These are phyloP conservation scores for Melampsora allii-populina DNA, from an alignment of 1,284 basidiomycete species.

Conservation along the genomic window DNA sequence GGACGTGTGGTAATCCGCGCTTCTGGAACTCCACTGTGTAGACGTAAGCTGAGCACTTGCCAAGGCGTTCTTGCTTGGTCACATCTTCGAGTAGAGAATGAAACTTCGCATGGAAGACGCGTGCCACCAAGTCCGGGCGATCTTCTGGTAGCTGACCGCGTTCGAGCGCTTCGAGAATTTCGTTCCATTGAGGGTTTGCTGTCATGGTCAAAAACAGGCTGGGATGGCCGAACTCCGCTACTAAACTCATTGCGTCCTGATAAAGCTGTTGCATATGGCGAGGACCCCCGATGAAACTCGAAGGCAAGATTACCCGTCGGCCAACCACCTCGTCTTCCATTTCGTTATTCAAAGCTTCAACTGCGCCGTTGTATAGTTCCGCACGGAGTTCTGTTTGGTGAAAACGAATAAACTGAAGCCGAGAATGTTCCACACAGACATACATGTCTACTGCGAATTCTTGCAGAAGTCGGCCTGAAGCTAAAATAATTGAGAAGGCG, in stretches of 20 bases:
- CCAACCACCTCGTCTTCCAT: conserved; percentile 37
- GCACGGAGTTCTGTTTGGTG: background rate
- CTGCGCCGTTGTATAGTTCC: background rate
- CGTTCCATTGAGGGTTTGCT: conserved; percentile 57
- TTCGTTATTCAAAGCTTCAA: background rate
- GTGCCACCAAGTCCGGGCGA: background rate
- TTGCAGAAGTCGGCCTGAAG: background rate
- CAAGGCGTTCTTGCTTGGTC: background rate
- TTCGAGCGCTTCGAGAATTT: conserved; percentile 55
- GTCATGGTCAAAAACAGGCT: conserved; percentile 59
- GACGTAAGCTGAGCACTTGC: background rate
- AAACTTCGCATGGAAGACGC: background rate
- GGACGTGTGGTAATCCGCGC: conserved; percentile 5
- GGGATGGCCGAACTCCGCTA: conserved; percentile 45
- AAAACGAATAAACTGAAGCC: background rate
- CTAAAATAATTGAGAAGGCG: background rate
- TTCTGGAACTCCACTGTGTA: conserved; percentile 27
- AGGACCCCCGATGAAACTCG: background rate
- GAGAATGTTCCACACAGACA: background rate
- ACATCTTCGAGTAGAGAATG: background rate
- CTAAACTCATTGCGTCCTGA: background rate
- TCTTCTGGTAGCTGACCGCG: conserved; percentile 53
- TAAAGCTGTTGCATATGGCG: background rate
- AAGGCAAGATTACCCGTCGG: conserved; percentile 51
- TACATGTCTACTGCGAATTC: conserved; percentile 11